Base-by-base conservation (phyloP, 257 asterid species). In the Przewalskia tangutica region DNA sequence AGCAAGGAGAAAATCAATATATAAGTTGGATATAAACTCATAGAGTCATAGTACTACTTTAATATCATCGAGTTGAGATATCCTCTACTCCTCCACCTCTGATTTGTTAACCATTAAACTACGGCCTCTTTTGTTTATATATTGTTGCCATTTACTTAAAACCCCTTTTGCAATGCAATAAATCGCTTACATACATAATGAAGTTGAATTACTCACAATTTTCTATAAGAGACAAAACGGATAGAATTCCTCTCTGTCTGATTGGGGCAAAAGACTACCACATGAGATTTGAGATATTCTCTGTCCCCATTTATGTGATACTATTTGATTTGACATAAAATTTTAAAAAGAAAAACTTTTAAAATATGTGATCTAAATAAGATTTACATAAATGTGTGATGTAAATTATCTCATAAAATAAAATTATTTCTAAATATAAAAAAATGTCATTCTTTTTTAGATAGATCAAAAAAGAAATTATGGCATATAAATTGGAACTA, bases 221-320 rank as follows among this genome's bases (percentile, higher is more conserved):
- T 27, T 27, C 62, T 56, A 56, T 8, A 7, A 56, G 63, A 56
- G 62, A 17, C 32, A 58, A 56, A n/a, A 8, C 6, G 77, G 42
- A 44, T 44, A 27, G 56, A 70, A 10, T 18, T 18, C 6, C 13
- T 2, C 34, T 12, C 11, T 40, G 32, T 27, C 32, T 27, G 58
- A 44, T 38, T 18, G 27, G 38, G 54, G 23, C 16, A 20, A 70
- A 82, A 81, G 87, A 86, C 84, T 86, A 80, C 88, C 46, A 4
- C 6, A 16, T 55, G 13, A 32, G 42, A 85, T 79, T 76, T 63
- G 42, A 34, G 64, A 51, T 23, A 58, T 13, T 32, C 36, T 27
- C 32, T 2, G 32, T 27, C 32, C 32, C 32, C 1, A 27, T 27
- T 27, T 27, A 27, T 27, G 32, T 27, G 32, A 2, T 27, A 27